phyloP scores from a whole-genome alignment of 2,329 filamentous ascomycete genomes.

The Neonectria sp. region DNA sequence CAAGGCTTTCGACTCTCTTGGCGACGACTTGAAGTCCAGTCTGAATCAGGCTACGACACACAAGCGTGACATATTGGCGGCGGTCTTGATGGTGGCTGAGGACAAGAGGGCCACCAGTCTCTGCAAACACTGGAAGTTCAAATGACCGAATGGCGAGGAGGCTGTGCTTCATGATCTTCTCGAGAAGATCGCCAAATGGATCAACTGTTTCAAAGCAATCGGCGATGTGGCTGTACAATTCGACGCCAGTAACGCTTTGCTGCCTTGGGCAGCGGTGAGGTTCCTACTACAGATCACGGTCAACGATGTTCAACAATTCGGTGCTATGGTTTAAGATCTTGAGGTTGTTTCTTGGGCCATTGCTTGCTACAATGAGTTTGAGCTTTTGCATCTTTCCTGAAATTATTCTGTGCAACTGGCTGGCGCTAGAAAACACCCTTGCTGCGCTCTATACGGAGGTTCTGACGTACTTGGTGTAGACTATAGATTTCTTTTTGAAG shows the following conservation, averaged over 20 bases:
- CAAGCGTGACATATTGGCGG: background rate
- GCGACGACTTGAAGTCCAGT: background rate
- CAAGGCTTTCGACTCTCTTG: background rate
- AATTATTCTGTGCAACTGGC: background rate
- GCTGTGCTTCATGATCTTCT: background rate
- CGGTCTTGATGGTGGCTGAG: background rate
- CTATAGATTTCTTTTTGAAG: constrained; percentile 5
- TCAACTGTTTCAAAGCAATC: background rate
- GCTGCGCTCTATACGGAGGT: background rate
- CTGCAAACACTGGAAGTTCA: background rate
- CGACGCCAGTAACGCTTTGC: background rate
- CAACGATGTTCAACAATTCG: too few species aligned
- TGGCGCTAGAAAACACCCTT: background rate
- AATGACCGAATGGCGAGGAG: background rate
- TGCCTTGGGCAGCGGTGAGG: too few species aligned
- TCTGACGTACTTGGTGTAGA: constrained; percentile 1
- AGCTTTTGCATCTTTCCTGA: background rate
- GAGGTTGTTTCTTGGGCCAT: too few species aligned
- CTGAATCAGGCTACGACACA: background rate
- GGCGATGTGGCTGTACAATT: background rate
- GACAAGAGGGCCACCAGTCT: background rate
- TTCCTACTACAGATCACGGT: too few species aligned
- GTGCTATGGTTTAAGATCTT: too few species aligned
- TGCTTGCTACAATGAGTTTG: background rate
- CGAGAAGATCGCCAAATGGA: background rate